Evolutionary conservation across 2,329 filamentous ascomycete species (phyloP).

Genomic region (Colletotrichum sidae): DNA sequence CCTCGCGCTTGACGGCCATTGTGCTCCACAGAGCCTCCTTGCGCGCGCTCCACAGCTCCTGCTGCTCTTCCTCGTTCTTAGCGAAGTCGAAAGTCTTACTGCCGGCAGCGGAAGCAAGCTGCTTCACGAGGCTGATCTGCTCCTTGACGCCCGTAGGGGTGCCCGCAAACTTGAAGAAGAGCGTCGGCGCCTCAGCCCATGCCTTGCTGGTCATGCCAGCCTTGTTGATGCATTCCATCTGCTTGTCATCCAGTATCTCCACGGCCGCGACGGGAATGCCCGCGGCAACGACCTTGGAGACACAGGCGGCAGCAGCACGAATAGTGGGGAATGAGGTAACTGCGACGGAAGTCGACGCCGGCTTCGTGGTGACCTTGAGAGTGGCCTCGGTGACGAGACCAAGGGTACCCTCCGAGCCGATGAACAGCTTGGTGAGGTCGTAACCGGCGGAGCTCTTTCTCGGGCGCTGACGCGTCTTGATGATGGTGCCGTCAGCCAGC

Average conservation of each 20-base stretch:
- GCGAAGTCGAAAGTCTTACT: conserved; percentile 84
- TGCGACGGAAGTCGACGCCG: conserved; percentile 83
- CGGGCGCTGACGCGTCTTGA: conserved; percentile 89
- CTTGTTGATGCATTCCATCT: conserved; percentile 79
- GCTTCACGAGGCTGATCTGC: conserved; percentile 76
- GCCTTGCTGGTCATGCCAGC: conserved; percentile 73
- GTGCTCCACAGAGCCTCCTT: conserved; percentile 89
- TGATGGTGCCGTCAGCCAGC: conserved; percentile 87
- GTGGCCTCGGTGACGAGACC: conserved; percentile 93
- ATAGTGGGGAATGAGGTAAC: conserved; percentile 72
- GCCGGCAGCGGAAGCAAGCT: conserved; percentile 70
- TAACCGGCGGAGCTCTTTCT: conserved; percentile 93
- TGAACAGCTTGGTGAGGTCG: conserved; percentile 88
- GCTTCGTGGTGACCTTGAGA: conserved; percentile 85
- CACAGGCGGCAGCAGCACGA: conserved; percentile 81
- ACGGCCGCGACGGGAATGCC: conserved; percentile 91
- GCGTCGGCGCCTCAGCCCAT: conserved; percentile 80
- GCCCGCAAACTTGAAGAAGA: conserved; percentile 88
- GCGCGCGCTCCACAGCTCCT: conserved; percentile 83
- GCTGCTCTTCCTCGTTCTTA: conserved; percentile 73
- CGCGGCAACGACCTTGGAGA: conserved; percentile 81
- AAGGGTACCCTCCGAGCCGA: conserved; percentile 91
- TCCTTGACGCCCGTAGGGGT: conserved; percentile 80
- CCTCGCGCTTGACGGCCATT: conserved; percentile 72
- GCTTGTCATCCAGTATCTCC: conserved; percentile 91